A percentile compares a stretch with the other conserved stretches of the same genome.
These are phyloP conservation scores for Paraphoma chrysanthemicola DNA, from an alignment of 2,329 filamentous ascomycete genomes.

Conservation along the genomic window DNA sequence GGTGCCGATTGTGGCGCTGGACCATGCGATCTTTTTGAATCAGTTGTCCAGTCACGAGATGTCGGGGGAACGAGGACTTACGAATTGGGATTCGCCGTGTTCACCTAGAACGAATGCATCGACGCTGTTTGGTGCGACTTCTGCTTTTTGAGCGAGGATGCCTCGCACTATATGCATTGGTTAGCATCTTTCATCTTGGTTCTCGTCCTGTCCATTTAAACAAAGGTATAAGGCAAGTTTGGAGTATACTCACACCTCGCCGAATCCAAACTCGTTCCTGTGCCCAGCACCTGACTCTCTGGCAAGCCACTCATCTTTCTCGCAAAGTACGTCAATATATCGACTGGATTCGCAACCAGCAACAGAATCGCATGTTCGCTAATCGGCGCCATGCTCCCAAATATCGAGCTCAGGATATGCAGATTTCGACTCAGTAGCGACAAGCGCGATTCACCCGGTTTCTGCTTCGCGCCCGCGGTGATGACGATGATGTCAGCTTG, in stretches of 20 bases:
- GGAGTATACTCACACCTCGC: constrained; percentile 38
- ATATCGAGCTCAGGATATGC: constrained; percentile 56
- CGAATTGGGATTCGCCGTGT: constrained; percentile 58
- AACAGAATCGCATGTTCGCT: constrained; percentile 57
- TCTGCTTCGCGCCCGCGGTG: constrained; percentile 62
- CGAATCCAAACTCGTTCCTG: constrained; percentile 62
- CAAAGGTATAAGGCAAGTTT: no score
- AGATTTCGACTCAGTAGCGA: constrained; percentile 58
- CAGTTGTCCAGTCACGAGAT: background rate
- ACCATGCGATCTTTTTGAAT: constrained; percentile 51
- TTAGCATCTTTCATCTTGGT: no score
- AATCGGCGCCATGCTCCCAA: constrained; percentile 59
- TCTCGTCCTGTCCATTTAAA: no score
- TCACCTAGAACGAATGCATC: constrained; percentile 58
- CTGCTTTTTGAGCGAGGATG: constrained; percentile 49
- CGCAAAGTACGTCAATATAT: constrained; percentile 61
- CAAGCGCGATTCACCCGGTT: constrained; percentile 54
- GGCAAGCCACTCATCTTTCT: constrained; percentile 58
- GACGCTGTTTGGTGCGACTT: constrained; percentile 49
- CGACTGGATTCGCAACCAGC: constrained; percentile 63
- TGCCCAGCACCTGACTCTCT: constrained; percentile 58
- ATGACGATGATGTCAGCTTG: constrained; percentile 63
- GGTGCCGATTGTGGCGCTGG: constrained; percentile 52
- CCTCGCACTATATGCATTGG: constrained; percentile 44
- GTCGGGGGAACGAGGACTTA: constrained; percentile 17